These are phyloP conservation scores for Coemansia sp. DNA, from an alignment of 192 early-diverging fungal genomes.

Conservation along the genomic window DNA sequence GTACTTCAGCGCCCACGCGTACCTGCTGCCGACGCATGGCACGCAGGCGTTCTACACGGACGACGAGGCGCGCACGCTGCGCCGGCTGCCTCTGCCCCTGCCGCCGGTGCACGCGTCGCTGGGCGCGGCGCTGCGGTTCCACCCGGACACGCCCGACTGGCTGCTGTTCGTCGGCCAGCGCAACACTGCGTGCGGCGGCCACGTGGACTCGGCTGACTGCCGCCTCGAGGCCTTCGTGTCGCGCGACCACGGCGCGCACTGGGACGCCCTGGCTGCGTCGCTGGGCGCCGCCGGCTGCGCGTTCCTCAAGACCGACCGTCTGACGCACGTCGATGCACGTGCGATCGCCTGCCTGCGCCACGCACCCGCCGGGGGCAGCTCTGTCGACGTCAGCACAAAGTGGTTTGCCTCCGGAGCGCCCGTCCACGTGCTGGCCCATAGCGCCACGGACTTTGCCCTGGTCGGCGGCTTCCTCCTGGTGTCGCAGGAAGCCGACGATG, in stretches of 20 bases:
- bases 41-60: constrained; percentile 56
- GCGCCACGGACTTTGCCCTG: constrained; percentile 76
- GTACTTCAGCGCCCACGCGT: constrained; percentile 58
- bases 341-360: constrained; percentile 76
- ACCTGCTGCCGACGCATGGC: constrained; percentile 57
- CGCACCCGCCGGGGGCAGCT: constrained; percentile 20
- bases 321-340: constrained; percentile 55
- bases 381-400: constrained; percentile 63
- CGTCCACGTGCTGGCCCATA: constrained; percentile 55
- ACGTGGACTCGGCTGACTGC: constrained; percentile 55
- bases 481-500: constrained; percentile 54
- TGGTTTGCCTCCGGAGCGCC: constrained; percentile 52
- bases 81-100: constrained; percentile 56
- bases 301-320: constrained; percentile 45
- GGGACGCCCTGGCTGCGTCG: constrained; percentile 53
- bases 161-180: constrained; percentile 68
- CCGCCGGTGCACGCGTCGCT: constrained; percentile 62
- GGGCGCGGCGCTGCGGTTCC: constrained; percentile 71
- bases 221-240: constrained; percentile 71
- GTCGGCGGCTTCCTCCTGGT: constrained; percentile 79
- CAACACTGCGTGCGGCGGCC: constrained; percentile 55
- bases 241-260: constrained; percentile 65
- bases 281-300: constrained; percentile 41
- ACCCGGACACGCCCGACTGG: constrained; percentile 80
- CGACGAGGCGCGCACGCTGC: constrained; percentile 60